A percentile compares a stretch with the other conserved stretches of the same genome.
Evolutionary conservation across 441 rosid species (phyloP).

Genomic region (Pelargonium australe): DNA sequence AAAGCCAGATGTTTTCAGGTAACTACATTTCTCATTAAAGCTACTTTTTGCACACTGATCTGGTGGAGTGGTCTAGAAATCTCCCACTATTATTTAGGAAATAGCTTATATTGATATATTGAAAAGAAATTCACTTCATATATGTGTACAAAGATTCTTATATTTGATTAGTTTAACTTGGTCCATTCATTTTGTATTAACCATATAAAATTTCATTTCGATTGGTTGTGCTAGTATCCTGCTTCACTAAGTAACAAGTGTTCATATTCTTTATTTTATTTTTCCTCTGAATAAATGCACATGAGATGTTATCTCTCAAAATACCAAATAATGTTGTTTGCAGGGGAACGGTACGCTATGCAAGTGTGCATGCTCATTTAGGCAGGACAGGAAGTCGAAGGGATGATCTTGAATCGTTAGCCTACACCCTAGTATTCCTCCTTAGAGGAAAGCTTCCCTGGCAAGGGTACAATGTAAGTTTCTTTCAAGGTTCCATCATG

Average conservation of each 20-base stretch:
- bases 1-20: constrained; percentile 93
- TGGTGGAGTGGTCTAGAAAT: no score
- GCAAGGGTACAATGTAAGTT: constrained; percentile 79
- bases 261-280: neutral
- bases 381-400: constrained; percentile 87
- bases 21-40: neutral
- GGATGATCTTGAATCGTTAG: constrained; percentile 87
- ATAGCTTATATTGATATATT: no score
- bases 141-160: no score
- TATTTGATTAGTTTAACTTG: no score
- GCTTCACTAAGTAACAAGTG: neutral
- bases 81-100: neutral
- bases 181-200: no score
- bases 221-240: no score
- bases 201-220: no score
- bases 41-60: neutral
- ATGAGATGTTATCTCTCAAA: neutral
- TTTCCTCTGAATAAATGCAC: neutral
- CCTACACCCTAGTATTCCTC: constrained; percentile 78
- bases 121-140: neutral
- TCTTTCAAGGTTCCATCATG: constrained; percentile 1
- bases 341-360: constrained; percentile 92
- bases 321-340: constrained; percentile 10
- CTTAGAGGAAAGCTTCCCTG: constrained; percentile 79
- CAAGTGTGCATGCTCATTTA: constrained; percentile 88